A percentile compares a stretch with the other conserved stretches of the same genome.
These are phyloP conservation scores for Auricularia sp. DNA, from an alignment of 768 basidiomycete species.

Conservation along the genomic window DNA sequence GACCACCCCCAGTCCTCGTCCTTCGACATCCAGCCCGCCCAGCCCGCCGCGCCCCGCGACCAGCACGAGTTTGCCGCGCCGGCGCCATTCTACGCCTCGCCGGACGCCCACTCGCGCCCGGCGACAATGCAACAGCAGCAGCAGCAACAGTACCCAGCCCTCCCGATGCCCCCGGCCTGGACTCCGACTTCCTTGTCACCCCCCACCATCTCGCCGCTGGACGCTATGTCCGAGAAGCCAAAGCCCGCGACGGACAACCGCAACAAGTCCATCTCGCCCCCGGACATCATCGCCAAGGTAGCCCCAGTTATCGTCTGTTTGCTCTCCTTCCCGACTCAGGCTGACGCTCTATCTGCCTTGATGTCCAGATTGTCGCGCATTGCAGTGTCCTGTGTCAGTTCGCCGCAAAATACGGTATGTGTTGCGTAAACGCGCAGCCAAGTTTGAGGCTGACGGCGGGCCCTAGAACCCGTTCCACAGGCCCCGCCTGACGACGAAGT, in stretches of 20 bases:
- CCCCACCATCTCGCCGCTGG: neutral
- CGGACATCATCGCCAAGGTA: neutral
- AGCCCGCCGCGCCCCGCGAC: neutral
- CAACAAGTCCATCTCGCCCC: neutral
- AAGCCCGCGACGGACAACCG: neutral
- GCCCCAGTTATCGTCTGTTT: neutral
- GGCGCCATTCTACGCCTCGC: neutral
- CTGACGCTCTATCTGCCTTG: neutral
- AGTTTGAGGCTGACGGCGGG: neutral
- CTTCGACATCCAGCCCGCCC: neutral
- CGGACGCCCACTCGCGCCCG: neutral
- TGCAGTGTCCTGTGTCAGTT: neutral
- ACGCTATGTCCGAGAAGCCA: neutral
- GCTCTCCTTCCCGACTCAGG: neutral
- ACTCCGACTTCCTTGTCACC: neutral
- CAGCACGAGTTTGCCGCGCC: neutral
- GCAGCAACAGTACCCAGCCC: neutral
- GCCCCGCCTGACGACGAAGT: slow-evolving; percentile 32
- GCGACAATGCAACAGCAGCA: neutral
- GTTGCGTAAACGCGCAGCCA: neutral
- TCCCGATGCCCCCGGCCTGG: neutral
- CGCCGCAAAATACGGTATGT: neutral
- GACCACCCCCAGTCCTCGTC: neutral
- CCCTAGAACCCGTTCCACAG: neutral
- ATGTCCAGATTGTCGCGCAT: neutral